Evolutionary conservation across 228 moss, liverwort and hornwort genomes (phyloP).

Genomic region (Sphagnum magellanicum): DNA sequence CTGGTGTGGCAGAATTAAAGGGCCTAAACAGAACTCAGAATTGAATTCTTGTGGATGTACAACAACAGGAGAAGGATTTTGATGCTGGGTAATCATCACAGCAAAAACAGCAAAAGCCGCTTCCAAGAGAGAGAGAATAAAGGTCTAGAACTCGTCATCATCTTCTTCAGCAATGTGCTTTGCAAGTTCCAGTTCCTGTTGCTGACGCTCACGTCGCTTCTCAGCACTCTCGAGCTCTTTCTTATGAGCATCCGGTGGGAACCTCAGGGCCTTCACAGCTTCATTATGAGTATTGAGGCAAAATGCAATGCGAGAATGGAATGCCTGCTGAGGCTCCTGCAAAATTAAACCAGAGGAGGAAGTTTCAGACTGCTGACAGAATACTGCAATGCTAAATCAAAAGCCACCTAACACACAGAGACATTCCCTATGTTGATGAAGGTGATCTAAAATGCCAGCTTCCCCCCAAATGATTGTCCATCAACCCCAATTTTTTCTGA

Average conservation of each 20-base stretch:
- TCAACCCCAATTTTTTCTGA: constrained; percentile 1
- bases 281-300: constrained; percentile 86
- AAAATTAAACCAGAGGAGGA: not conserved
- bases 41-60: too few species aligned
- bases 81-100: too few species aligned
- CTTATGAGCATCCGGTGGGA: constrained; percentile 84
- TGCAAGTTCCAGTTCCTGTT: constrained; percentile 90
- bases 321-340: constrained; percentile 80
- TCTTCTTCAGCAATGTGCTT: constrained; percentile 95
- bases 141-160: constrained; percentile 67
- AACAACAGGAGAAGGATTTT: too few species aligned
- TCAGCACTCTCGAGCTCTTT: constrained; percentile 88
- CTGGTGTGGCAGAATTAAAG: too few species aligned
- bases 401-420: not conserved
- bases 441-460: not conserved
- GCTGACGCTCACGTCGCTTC: constrained; percentile 75
- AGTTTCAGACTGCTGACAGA: not conserved
- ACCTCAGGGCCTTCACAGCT: constrained; percentile 82
- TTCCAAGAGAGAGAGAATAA: not conserved
- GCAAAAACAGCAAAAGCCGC: not conserved
- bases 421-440: not conserved
- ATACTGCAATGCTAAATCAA: not conserved
- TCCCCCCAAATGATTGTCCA: not conserved
- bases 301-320: constrained; percentile 82
- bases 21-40: too few species aligned